These are phyloP conservation scores for Tetracladium maxilliforme DNA, from an alignment of 2,329 filamentous ascomycete genomes.

Conservation along the genomic window DNA sequence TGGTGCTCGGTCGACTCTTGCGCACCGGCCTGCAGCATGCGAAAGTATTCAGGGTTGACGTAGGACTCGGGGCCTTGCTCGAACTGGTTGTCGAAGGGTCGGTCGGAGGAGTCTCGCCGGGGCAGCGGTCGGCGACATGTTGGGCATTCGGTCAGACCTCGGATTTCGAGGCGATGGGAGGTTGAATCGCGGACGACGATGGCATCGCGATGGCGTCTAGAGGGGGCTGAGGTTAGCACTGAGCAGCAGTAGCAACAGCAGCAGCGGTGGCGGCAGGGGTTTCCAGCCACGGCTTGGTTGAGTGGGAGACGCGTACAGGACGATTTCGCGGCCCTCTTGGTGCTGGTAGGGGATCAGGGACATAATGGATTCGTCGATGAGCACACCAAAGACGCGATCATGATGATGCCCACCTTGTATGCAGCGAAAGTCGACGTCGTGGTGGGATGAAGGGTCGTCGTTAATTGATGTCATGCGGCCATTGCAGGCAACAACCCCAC, in stretches of 20 bases:
- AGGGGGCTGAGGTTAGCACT: constrained; percentile 5
- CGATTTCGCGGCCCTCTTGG: constrained; percentile 61
- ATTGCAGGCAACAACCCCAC: too few relatives aligned
- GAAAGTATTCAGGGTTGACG: constrained; percentile 87
- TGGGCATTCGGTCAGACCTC: constrained; percentile 69
- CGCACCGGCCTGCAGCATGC: constrained; percentile 58
- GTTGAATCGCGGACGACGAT: constrained; percentile 82
- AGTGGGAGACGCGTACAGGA: constrained; percentile 47
- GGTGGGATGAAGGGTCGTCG: too few relatives aligned
- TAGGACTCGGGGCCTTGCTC: constrained; percentile 26
- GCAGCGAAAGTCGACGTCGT: too few relatives aligned
- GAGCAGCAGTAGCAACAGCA: constrained; percentile 4
- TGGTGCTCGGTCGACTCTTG: constrained; percentile 20
- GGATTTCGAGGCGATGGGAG: constrained; percentile 74
- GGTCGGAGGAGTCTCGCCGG: constrained; percentile 23
- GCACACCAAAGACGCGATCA: too few relatives aligned
- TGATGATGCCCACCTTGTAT: too few relatives aligned
- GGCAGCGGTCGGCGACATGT: constrained; percentile 74
- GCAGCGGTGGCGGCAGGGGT: background rate
- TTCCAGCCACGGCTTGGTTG: constrained; percentile 3
- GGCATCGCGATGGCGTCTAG: constrained; percentile 79
- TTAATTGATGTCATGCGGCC: too few relatives aligned
- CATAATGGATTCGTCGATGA: constrained; percentile 31
- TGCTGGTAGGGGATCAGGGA: constrained; percentile 67
- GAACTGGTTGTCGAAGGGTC: constrained; percentile 8